Base-by-base conservation (phyloP, 345 rosid genomes). In the Anacardium occidentale region DNA sequence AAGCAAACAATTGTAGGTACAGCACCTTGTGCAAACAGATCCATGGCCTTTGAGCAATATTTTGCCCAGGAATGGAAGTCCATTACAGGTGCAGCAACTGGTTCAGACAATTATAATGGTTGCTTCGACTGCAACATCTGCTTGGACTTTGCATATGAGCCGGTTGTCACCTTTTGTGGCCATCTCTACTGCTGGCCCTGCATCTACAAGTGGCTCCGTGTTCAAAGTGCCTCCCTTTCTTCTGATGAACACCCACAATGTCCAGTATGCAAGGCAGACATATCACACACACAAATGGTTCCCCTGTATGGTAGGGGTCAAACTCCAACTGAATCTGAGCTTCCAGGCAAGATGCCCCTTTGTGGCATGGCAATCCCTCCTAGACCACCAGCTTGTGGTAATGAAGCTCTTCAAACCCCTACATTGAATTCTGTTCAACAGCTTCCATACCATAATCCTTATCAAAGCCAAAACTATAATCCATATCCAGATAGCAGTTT, bases 171-270 rank as follows among this genome's bases (percentile, higher is more conserved):
- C 32, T 89, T 85, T 64, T 95, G 98, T 37, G 99, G 99, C 42
- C 99, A 95, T 82, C 87, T 95, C 57, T 95, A 90, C 80, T 95
- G 99, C 84, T 95, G 99, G 99, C 92, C 97, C 21, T 95, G 98
- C 85, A 90, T 95, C 74, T 88, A 92, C 80, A 87, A 89, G 78
- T 94, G 98, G 98, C 89, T 90, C 40, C 91, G 83, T 25, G 83
- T 90, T 68, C 95, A 88, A 74, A 87, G 87, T 47, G 76, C 83
- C 48, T 86, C 94, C 24, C 85, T 84, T n/a, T 84, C 82, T 56
- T 72, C 84, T 0, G 87, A 87, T n/a, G 88, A 90, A 67, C 80
- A 75, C 73, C 88, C 93, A 20, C 97, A 87, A 51, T 95, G 99
- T 68, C 99, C 99, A 0, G 94, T 95, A 42, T 95, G 99, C 89